Base-by-base conservation (phyloP, 306 rosid species). In the Inga laurina region DNA sequence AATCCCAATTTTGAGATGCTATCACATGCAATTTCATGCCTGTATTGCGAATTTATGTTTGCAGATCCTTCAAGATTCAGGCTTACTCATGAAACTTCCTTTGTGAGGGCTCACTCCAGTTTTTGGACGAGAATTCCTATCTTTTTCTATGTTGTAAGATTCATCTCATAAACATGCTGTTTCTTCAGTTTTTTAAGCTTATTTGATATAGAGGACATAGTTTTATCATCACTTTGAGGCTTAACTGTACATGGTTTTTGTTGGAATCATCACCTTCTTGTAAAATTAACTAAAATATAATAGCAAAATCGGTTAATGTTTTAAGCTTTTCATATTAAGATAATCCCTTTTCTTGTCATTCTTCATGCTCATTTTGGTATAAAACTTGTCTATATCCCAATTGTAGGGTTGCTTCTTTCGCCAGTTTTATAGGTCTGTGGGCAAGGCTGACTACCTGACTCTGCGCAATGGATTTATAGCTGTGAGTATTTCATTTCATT, bases 61-160 rank as follows among this genome's bases (percentile, higher is more conserved):
- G 84, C 86, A 92, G 99, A 89, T 91, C 88, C 91, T 76, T 82
- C 94, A 79, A 90, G 92, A 85, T 90, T 93, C 86, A 90, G 98
- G 86, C 97, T 96, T 84, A 86, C 97, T 81, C 99, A 90, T 45
- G 93, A 96, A 86, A 93, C 97, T 81, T 93, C 99, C 74, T 96
- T 96, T 73, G 98, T 93, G 56, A 89, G 89, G 90, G 93, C 93
- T 14, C 99, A 96, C 86, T 81, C 93, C 72, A 90, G 91, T 69
- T 89, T 82, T 87, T 93, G 98, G 99, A 90, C 93, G 9, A 88
- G 75, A 84, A 83, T 85, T 85, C 89, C 98, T 5, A 16, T 93
- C 62, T 90, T 90, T 79, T 96, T 91, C 81, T 96, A 92, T 76
- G 43, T 96, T 79, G 99, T 93, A 85, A 90, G 99, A 46, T 39